These are phyloP conservation scores for Moesziomyces aphidis DNA, from an alignment of 1,284 basidiomycete genomes.

Conservation along the genomic window DNA sequence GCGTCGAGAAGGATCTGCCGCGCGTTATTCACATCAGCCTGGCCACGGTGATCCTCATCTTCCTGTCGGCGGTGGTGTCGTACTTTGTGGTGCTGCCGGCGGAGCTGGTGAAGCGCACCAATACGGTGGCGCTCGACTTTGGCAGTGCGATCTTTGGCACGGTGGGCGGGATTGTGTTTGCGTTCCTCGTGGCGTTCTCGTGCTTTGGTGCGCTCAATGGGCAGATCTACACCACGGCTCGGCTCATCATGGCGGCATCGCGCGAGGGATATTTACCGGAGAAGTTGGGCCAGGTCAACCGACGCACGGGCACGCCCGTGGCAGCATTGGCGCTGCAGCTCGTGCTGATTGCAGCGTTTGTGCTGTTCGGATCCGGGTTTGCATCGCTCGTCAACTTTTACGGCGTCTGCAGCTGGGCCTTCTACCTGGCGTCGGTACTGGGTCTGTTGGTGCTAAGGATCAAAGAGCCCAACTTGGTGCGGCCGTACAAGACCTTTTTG, in stretches of 20 bases:
- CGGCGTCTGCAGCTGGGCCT: constrained; percentile 70
- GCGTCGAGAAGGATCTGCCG: constrained; percentile 88
- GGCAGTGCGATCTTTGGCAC: constrained; percentile 86
- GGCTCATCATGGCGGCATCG: constrained; percentile 88
- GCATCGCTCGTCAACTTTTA: constrained; percentile 70
- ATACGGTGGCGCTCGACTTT: constrained; percentile 92
- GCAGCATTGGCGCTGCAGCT: constrained; percentile 50
- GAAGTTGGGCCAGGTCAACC: constrained; percentile 41
- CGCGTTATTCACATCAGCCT: constrained; percentile 89
- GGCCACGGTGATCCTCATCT: constrained; percentile 81
- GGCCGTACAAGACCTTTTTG: constrained; percentile 79
- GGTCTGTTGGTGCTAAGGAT: constrained; percentile 88
- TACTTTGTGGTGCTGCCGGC: constrained; percentile 93
- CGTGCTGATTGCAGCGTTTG: constrained; percentile 72
- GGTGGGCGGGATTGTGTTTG: constrained; percentile 86
- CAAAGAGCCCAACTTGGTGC: constrained; percentile 88
- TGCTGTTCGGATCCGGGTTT: constrained; percentile 69
- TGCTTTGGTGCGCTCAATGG: constrained; percentile 71
- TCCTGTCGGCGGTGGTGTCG: constrained; percentile 84
- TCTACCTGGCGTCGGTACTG: constrained; percentile 71
- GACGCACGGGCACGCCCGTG: constrained; percentile 49
- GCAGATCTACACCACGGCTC: constrained; percentile 70
- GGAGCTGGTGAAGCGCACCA: constrained; percentile 72
- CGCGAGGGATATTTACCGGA: constrained; percentile 81
- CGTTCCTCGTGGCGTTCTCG: constrained; percentile 88